Evolutionary conservation across 1,284 basidiomycete genomes (phyloP).

Genomic region (Malassezia arunalokei): DNA sequence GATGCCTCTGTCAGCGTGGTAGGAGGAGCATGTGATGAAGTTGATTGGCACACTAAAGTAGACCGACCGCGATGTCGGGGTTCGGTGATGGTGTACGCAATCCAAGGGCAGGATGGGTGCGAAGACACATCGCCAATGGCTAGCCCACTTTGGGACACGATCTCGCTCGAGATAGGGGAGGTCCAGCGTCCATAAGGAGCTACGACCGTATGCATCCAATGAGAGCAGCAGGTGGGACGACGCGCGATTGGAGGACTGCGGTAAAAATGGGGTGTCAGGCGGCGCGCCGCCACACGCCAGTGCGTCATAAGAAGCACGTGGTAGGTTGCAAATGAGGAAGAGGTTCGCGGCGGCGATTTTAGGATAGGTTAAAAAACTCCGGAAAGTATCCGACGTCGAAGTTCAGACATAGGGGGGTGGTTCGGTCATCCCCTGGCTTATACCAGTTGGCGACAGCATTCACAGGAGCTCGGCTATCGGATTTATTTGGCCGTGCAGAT

Average conservation of each 20-base stretch:
- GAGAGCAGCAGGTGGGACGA: too few relatives aligned
- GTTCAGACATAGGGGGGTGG: too few relatives aligned
- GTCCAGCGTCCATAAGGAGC: slow-evolving; percentile 48
- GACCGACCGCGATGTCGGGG: slow-evolving; percentile 43
- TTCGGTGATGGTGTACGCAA: slow-evolving; percentile 15
- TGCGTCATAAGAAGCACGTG: too few relatives aligned
- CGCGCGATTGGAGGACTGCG: too few relatives aligned
- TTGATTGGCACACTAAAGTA: slow-evolving; percentile 46
- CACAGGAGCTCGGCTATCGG: too few relatives aligned
- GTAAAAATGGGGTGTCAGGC: neutral
- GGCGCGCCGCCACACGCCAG: too few relatives aligned
- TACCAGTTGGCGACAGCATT: too few relatives aligned
- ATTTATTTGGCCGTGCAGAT: too few relatives aligned
- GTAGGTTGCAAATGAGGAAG: too few relatives aligned
- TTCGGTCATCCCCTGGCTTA: too few relatives aligned
- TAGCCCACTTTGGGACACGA: slow-evolving; percentile 51
- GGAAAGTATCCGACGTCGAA: neutral
- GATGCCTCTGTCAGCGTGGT: slow-evolving; percentile 8
- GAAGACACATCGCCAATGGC: slow-evolving; percentile 16
- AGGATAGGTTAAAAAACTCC: neutral
- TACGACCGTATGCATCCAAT: neutral
- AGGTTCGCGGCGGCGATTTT: too few relatives aligned
- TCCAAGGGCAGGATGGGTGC: neutral
- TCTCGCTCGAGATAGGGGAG: slow-evolving; percentile 54
- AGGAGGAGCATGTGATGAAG: neutral